A percentile compares a stretch with the other conserved stretches of the same genome.
phyloP scores from a whole-genome alignment of 805 yeast species.

The Monosporozyma yasuniensis region DNA sequence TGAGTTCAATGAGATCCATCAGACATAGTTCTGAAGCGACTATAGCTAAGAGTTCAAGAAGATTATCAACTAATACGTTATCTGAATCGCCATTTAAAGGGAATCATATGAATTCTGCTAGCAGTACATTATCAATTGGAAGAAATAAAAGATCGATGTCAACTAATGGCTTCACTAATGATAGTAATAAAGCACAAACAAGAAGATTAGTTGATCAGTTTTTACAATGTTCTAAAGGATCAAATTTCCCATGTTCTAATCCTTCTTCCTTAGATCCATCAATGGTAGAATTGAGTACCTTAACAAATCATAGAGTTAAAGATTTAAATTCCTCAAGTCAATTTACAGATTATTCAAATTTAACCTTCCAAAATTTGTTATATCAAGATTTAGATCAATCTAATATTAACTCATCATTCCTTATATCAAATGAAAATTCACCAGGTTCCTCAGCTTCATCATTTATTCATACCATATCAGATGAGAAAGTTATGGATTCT shows the following conservation, averaged over 20 bases:
- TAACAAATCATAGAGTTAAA: background rate
- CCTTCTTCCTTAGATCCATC: background rate
- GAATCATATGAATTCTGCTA: background rate
- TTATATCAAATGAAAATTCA: background rate
- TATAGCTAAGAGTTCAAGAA: background rate
- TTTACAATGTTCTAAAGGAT: slow-evolving; percentile 1
- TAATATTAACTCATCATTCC: background rate
- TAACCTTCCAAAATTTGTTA: slow-evolving; percentile 3
- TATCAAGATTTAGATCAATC: slow-evolving; percentile 4
- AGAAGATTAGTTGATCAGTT: slow-evolving; percentile 7
- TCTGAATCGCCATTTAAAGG: background rate
- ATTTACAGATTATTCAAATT: background rate
- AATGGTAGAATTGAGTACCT: background rate
- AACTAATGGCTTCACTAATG: background rate
- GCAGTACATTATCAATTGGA: background rate
- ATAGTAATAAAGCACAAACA: slow-evolving; percentile 4
- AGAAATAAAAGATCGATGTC: slow-evolving; percentile 1
- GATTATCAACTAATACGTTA: background rate
- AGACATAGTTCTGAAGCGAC: background rate
- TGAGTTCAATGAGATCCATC: too few species aligned
- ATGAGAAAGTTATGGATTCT: background rate
- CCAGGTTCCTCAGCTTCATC: background rate
- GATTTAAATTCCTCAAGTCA: background rate
- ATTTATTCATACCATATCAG: background rate
- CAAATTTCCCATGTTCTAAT: background rate